Percentiles rank a stretch among this genome's conserved stretches.
Evolutionary conservation across 2,329 filamentous ascomycete species (phyloP).

Genomic region (Mollisiaceae sp.): DNA sequence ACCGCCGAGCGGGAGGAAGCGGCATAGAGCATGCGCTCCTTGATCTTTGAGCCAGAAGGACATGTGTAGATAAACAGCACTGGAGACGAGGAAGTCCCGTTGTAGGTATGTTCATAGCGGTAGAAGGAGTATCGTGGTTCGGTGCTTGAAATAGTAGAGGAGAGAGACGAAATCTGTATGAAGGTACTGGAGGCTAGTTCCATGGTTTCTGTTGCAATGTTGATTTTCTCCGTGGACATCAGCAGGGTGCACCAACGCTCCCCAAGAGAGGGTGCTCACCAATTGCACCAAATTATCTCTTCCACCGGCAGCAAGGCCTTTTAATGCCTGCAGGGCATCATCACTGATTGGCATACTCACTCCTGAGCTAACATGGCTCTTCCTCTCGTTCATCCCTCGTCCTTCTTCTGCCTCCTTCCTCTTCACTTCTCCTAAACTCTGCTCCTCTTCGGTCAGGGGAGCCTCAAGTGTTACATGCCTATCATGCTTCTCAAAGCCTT

Average conservation of each 20-base stretch:
- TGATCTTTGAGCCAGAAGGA: constrained; percentile 74
- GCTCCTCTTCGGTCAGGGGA: constrained; percentile 81
- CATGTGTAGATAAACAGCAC: constrained; percentile 86
- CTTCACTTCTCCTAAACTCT: constrained; percentile 72
- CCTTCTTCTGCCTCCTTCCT: constrained; percentile 76
- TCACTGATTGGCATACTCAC: constrained; percentile 58
- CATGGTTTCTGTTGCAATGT: constrained; percentile 70
- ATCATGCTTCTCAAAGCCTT: constrained; percentile 76
- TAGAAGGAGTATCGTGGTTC: constrained; percentile 83
- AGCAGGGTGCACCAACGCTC: background rate
- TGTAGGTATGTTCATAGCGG: constrained; percentile 64
- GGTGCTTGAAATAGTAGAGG: constrained; percentile 62
- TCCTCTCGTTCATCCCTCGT: constrained; percentile 66
- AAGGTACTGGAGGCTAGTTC: constrained; percentile 62
- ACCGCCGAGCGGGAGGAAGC: constrained; percentile 71
- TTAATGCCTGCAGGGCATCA: constrained; percentile 68
- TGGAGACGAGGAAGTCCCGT: constrained; percentile 57
- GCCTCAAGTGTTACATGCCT: constrained; percentile 67
- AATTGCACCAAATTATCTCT: constrained; percentile 65
- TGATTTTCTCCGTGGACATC: constrained; percentile 64
- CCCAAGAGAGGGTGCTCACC: constrained; percentile 51
- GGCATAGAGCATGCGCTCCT: constrained; percentile 85
- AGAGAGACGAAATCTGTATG: constrained; percentile 62
- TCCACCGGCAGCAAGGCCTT: constrained; percentile 57
- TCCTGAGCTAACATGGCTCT: constrained; percentile 50